Conservation (phyloP, 164 flowering plant genomes). For the Brasenia schreberi region DNA sequence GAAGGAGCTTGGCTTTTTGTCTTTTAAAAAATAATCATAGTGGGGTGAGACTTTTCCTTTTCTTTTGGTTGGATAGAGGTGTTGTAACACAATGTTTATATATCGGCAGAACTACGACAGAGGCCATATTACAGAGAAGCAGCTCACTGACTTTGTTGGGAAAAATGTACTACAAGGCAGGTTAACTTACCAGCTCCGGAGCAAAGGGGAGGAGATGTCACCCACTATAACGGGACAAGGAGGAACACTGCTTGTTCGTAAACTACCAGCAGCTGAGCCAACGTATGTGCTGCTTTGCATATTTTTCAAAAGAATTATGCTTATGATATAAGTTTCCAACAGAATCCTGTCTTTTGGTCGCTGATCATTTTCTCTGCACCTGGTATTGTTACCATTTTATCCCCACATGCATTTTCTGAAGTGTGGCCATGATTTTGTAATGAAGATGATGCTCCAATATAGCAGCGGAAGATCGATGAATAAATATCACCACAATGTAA, state of each 20-base stretch:
- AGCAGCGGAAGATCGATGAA: too few relatives aligned
- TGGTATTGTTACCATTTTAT: neutral
- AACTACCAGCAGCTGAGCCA: conserved; percentile 54
- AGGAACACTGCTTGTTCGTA: conserved; percentile 86
- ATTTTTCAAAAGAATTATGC: neutral
- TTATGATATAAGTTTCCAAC: too few relatives aligned
- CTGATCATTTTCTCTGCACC: neutral
- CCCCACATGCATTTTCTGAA: neutral
- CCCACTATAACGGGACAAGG: conserved; percentile 46
- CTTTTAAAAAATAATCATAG: too few relatives aligned
- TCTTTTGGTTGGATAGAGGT: too few relatives aligned
- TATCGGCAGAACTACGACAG: conserved; percentile 36
- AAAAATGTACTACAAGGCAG: conserved; percentile 56
- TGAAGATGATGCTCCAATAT: too few relatives aligned
- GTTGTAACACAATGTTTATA: too few relatives aligned
- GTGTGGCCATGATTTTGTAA: neutral
- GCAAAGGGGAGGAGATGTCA: conserved; percentile 74
- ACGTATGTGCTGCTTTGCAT: conserved; percentile 24
- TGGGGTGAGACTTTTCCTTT: too few relatives aligned
- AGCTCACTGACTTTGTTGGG: conserved; percentile 33
- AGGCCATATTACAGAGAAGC: conserved; percentile 39
- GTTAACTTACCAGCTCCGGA: conserved; percentile 61
- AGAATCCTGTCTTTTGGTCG: too few relatives aligned
- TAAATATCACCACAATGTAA: too few relatives aligned
- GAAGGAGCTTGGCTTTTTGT: too few relatives aligned